Percentiles rank a stretch among this genome's conserved stretches.
phyloP scores from a whole-genome alignment of 176 grass and related monocot species.

The Avena sativa region DNA sequence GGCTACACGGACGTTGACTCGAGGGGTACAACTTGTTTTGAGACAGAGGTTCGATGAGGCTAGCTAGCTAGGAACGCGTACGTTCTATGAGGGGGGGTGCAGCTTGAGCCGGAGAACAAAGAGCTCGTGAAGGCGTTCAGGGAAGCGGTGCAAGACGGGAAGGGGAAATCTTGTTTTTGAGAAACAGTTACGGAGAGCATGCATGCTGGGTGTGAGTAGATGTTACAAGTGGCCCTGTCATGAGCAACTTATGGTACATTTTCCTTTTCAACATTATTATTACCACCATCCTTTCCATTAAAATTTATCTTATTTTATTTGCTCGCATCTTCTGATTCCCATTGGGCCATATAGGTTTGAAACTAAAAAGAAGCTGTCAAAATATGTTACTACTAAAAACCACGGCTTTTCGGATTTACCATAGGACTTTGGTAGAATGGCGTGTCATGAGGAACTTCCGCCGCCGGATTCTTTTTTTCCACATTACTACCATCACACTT shows the following conservation, averaged over 20 bases:
- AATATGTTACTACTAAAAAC: no score
- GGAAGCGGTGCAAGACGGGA: constrained; percentile 80
- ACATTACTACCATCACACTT: no score
- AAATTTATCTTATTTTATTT: no score
- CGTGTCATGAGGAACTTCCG: no score
- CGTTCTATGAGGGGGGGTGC: constrained; percentile 79
- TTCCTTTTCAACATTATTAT: background rate
- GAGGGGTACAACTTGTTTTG: background rate
- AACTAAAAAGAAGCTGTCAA: no score
- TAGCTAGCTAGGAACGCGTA: constrained; percentile 52
- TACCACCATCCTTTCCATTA: background rate
- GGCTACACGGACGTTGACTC: background rate
- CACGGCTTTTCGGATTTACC: no score
- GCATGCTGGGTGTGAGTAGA: background rate
- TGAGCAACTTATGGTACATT: background rate
- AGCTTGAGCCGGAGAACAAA: constrained; percentile 80
- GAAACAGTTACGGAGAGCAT: background rate
- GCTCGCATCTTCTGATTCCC: no score
- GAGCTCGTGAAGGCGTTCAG: constrained; percentile 91
- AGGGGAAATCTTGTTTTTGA: background rate
- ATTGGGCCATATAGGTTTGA: no score
- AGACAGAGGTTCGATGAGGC: constrained; percentile 81
- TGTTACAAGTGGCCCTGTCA: background rate
- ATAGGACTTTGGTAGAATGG: no score
- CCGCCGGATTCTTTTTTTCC: no score